These are phyloP conservation scores for Dendrostoma leiphaemia DNA, from an alignment of 2,329 filamentous ascomycete species.

Conservation along the genomic window DNA sequence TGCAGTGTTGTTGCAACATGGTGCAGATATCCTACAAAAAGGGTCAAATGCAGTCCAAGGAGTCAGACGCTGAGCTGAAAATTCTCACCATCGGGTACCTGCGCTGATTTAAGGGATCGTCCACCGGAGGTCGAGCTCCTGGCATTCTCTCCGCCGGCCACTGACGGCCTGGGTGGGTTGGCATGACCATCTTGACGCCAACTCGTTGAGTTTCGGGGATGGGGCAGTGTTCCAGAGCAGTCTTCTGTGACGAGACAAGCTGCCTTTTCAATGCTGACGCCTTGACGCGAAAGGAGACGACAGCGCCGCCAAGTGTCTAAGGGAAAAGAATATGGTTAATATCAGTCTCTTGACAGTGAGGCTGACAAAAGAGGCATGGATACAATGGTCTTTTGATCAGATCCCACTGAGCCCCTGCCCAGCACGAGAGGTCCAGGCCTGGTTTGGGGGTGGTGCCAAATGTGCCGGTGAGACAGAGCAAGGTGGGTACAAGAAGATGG, in stretches of 20 bases:
- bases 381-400: background rate
- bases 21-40: constrained; percentile 47
- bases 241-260: background rate
- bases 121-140: constrained; percentile 5
- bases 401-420: background rate
- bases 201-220: too few relatives aligned
- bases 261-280: background rate
- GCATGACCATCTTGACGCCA: constrained; percentile 13
- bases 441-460: constrained; percentile 6
- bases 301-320: background rate
- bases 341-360: constrained; percentile 3
- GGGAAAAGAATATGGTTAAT: constrained; percentile 1
- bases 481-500: background rate
- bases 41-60: background rate
- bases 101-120: constrained; percentile 16
- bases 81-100: constrained; percentile 18
- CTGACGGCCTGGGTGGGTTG: constrained; percentile 12
- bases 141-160: constrained; percentile 16
- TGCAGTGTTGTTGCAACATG: constrained; percentile 50
- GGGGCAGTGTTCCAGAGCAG: background rate
- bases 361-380: constrained; percentile 9
- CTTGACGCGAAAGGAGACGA: background rate
- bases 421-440: background rate
- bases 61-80: background rate
- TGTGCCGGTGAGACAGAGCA: constrained; percentile 10